Conservation (phyloP, 148 eudicot species). For the Heliamphora exappendiculata region DNA sequence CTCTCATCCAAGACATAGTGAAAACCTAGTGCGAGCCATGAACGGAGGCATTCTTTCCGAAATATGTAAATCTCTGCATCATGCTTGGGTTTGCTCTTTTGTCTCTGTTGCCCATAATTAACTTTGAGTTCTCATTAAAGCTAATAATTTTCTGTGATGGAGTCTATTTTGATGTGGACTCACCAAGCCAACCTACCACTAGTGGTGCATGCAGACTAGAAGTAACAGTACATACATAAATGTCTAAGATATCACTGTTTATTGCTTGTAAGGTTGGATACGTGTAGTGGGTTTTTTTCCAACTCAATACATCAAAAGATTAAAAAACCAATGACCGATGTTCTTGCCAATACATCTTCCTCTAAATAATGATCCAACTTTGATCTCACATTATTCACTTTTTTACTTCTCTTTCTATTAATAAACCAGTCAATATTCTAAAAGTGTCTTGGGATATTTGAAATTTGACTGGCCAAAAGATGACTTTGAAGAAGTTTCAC, state of each 20-base stretch:
- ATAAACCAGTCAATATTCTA: not conserved
- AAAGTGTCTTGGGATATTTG: not conserved
- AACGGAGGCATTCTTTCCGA: no score
- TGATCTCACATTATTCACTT: not conserved
- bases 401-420: not conserved
- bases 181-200: slow-evolving; percentile 15
- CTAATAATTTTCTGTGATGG: slow-evolving; percentile 13
- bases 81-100: no score
- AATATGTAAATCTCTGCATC: no score
- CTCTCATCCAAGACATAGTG: no score
- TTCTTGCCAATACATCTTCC: not conserved
- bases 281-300: not conserved
- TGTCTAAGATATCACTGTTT: slow-evolving; percentile 19
- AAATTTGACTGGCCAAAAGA: not conserved
- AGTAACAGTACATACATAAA: slow-evolving; percentile 11
- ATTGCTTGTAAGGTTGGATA: slow-evolving; percentile 15
- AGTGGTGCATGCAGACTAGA: slow-evolving; percentile 11
- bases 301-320: slow-evolving; percentile 12
- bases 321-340: no score
- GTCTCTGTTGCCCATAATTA: no score
- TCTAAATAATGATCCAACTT: slow-evolving; percentile 18
- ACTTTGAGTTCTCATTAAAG: slow-evolving; percentile 21
- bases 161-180: slow-evolving; percentile 22
- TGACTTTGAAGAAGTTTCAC: not conserved
- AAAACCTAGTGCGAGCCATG: no score